These are phyloP conservation scores for Lipomyces yamadae DNA, from an alignment of 805 yeast genomes.

Conservation along the genomic window DNA sequence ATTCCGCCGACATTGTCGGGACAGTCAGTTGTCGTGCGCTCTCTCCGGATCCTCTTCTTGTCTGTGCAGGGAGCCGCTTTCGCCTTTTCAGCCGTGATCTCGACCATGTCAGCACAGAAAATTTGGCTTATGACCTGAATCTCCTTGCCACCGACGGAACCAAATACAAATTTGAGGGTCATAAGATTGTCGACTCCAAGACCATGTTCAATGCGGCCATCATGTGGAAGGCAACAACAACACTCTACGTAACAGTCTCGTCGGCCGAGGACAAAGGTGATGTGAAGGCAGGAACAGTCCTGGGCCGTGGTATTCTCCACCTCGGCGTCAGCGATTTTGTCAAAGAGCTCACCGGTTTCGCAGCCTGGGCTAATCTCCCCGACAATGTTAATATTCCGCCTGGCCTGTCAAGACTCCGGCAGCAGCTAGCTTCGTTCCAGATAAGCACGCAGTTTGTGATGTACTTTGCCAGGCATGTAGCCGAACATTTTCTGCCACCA, in stretches of 20 bases:
- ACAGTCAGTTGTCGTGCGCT: conserved; percentile 4
- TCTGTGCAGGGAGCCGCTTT: neutral
- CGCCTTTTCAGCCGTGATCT: conserved; percentile 1
- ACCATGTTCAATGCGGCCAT: neutral
- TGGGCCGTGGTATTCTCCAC: conserved; percentile 1
- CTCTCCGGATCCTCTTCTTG: neutral
- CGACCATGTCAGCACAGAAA: conserved; percentile 1
- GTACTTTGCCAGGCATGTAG: neutral
- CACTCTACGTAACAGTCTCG: conserved; percentile 3
- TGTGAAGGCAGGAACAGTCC: neutral
- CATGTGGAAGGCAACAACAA: neutral
- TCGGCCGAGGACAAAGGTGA: neutral
- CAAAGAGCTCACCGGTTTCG: conserved; percentile 4
- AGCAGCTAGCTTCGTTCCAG: conserved; percentile 1
- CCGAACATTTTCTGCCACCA: neutral
- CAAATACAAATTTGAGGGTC: conserved; percentile 1
- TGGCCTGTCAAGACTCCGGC: neutral
- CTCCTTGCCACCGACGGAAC: neutral
- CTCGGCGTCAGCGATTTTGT: conserved; percentile 1
- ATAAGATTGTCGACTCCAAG: neutral
- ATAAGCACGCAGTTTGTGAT: neutral
- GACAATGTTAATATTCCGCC: neutral
- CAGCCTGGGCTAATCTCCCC: conserved; percentile 1
- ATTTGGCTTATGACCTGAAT: neutral
- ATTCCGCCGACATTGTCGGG: neutral